Evolutionary conservation across 129 eudicot species (phyloP).

Genomic region (Glebionis coronaria): DNA sequence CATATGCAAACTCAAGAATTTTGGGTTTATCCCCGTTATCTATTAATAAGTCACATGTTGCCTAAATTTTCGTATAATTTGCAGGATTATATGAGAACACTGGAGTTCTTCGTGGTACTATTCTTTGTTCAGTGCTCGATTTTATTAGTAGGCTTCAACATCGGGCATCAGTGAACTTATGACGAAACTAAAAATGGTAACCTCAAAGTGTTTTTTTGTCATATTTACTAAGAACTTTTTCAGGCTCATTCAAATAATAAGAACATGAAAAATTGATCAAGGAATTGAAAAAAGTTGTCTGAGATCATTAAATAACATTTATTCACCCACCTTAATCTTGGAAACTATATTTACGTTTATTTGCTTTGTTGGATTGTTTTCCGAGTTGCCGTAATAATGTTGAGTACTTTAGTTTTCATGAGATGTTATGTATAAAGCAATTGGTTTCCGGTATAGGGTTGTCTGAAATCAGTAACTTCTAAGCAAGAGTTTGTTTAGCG

Average conservation of each 20-base stretch:
- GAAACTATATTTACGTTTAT: no score
- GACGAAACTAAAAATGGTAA: constrained; percentile 60
- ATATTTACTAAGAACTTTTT: no score
- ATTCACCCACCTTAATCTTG: no score
- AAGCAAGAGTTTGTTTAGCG: constrained; percentile 8
- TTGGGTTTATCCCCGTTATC: background rate
- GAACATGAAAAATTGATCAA: no score
- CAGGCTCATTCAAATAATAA: no score
- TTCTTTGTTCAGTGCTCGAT: constrained; percentile 66
- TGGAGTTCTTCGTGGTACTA: constrained; percentile 57
- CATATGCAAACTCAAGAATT: no score
- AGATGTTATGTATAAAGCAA: background rate
- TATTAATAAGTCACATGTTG: background rate
- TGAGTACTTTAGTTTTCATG: no score
- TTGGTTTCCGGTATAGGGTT: background rate
- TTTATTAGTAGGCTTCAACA: constrained; percentile 51
- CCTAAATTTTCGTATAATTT: background rate
- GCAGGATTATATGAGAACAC: constrained; percentile 50
- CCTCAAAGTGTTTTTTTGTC: no score
- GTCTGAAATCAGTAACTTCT: constrained; percentile 13
- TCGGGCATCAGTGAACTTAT: constrained; percentile 74
- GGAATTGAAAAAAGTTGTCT: no score
- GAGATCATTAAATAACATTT: no score
- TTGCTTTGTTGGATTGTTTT: no score
- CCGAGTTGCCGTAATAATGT: no score